Percentiles rank a stretch among this genome's conserved stretches.
Conservation (phyloP, 352 stramenopile species). For the Phytophthora sansomeana region DNA sequence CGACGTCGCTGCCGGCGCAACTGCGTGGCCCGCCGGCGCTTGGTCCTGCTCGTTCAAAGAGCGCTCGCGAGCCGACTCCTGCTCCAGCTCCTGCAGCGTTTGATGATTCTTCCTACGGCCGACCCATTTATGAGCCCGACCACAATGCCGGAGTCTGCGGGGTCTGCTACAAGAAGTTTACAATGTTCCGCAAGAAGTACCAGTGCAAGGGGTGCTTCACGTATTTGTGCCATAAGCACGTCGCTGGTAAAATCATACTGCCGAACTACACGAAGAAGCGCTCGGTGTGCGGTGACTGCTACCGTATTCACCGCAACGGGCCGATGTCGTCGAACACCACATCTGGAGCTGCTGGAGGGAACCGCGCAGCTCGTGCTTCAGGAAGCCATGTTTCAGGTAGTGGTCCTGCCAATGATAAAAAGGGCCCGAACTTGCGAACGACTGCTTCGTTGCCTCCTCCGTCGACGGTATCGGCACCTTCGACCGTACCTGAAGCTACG, state of each 20-base stretch:
- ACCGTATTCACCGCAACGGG: conserved; percentile 66
- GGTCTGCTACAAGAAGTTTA: conserved; percentile 90
- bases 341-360: conserved; percentile 19
- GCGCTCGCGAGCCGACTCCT: conserved; percentile 15
- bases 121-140: conserved; percentile 52
- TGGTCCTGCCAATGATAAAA: conserved; percentile 34
- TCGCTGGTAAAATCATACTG: conserved; percentile 75
- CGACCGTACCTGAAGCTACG: conserved; percentile 30
- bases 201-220: conserved; percentile 85
- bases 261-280: conserved; percentile 71
- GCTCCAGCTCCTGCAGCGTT: conserved; percentile 10
- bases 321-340: conserved; percentile 50
- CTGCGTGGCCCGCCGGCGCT: conserved; percentile 8
- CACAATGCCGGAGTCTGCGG: conserved; percentile 73
- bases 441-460: conserved; percentile 24
- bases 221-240: conserved; percentile 83
- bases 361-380: conserved; percentile 31
- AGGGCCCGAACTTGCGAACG: conserved; percentile 30
- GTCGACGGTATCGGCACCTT: conserved; percentile 37
- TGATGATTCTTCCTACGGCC: conserved; percentile 39
- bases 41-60: conserved; percentile 35
- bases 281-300: conserved; percentile 81
- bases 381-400: conserved; percentile 34
- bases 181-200: conserved; percentile 89
- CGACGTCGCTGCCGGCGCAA: conserved; percentile 21